A percentile compares a stretch with the other conserved stretches of the same genome.
Evolutionary conservation across 2,329 filamentous ascomycete genomes (phyloP).

Genomic region (Sclerotinia nivalis): DNA sequence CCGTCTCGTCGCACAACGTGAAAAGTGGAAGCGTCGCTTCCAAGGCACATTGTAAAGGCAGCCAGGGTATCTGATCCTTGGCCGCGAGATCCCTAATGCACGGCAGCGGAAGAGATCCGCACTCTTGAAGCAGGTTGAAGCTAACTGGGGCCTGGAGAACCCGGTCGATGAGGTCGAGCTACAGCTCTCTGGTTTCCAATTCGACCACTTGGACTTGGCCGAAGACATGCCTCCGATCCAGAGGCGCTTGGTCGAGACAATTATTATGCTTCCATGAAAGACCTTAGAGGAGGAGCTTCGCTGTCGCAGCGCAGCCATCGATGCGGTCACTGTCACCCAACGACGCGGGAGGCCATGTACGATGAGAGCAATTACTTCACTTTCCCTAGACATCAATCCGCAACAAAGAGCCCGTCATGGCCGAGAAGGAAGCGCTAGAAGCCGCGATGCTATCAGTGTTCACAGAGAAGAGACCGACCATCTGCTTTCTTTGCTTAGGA

Average conservation of each 20-base stretch:
- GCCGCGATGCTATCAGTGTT: slow-evolving; percentile 32
- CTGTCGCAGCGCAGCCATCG: slow-evolving; percentile 36
- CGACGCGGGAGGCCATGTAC: slow-evolving; percentile 27
- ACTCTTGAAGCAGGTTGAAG: slow-evolving; percentile 30
- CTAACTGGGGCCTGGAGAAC: slow-evolving; percentile 28
- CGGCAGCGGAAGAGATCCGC: slow-evolving; percentile 26
- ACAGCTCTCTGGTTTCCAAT: slow-evolving; percentile 29
- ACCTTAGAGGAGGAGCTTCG: slow-evolving; percentile 31
- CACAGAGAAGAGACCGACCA: slow-evolving; percentile 29
- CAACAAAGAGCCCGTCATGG: slow-evolving; percentile 29
- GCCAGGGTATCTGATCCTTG: slow-evolving; percentile 25
- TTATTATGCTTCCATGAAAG: slow-evolving; percentile 36
- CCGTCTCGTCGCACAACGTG: slow-evolving; percentile 27
- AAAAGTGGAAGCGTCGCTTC: slow-evolving; percentile 30
- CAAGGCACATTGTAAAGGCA: slow-evolving; percentile 26
- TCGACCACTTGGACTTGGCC: slow-evolving; percentile 26
- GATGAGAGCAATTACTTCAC: slow-evolving; percentile 24
- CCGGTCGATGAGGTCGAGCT: slow-evolving; percentile 31
- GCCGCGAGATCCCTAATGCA: slow-evolving; percentile 26
- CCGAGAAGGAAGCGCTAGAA: slow-evolving; percentile 33
- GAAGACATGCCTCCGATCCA: slow-evolving; percentile 35
- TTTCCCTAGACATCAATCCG: slow-evolving; percentile 27
- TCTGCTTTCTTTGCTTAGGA: slow-evolving; percentile 32
- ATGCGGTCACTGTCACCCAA: slow-evolving; percentile 32
- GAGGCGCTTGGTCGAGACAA: slow-evolving; percentile 36